Percentiles rank a stretch among this genome's conserved stretches.
Evolutionary conservation across 2,329 filamentous ascomycete species (phyloP).

Genomic region (Nannizzia gypsea): DNA sequence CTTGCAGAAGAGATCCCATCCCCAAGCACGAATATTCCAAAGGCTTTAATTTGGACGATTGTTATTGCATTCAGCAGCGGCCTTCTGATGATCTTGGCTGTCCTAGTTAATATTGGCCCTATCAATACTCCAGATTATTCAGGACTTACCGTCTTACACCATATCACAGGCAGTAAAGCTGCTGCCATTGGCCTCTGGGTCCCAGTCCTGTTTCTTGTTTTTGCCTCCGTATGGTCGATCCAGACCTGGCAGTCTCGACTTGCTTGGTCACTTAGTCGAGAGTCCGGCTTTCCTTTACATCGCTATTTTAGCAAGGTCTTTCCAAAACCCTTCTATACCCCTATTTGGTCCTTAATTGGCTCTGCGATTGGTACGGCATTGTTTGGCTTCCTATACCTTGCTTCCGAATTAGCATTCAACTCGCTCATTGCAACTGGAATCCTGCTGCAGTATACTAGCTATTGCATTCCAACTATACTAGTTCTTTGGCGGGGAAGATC

Average conservation of each 20-base stretch:
- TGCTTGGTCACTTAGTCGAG: neutral
- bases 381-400: neutral
- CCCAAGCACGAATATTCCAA: constrained; percentile 3
- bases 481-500: neutral
- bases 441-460: constrained; percentile 2
- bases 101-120: neutral
- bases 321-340: neutral
- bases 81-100: neutral
- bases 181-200: neutral
- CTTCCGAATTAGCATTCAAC: neutral
- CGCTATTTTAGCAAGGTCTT: constrained; percentile 4
- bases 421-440: constrained; percentile 4
- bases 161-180: constrained; percentile 2
- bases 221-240: constrained; percentile 3
- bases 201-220: neutral
- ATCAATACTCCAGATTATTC: neutral
- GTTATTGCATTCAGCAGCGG: constrained; percentile 1
- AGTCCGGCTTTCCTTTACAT: constrained; percentile 4
- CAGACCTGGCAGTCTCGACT: constrained; percentile 4
- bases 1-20: neutral
- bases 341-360: constrained; percentile 1
- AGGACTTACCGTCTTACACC: neutral
- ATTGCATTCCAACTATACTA: neutral
- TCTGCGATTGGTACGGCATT: neutral
- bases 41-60: constrained; percentile 3